These are phyloP conservation scores for Epichloe sibirici DNA, from an alignment of 2,329 filamentous ascomycete species.

Conservation along the genomic window DNA sequence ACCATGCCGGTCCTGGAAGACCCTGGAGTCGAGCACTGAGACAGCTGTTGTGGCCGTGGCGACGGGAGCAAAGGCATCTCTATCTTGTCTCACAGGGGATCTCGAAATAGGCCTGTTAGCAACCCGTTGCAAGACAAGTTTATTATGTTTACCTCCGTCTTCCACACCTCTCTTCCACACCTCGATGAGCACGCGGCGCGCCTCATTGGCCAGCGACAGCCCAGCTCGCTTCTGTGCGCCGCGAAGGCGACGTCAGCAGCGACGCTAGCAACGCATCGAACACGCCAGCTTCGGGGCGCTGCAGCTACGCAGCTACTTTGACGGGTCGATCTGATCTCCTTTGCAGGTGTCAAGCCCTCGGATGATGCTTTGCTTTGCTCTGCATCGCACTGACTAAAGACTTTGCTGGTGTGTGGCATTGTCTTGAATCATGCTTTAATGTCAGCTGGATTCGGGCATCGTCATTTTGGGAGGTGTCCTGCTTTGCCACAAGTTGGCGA, in stretches of 20 bases:
- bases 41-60: conserved; percentile 1
- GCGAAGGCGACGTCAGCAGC: not conserved
- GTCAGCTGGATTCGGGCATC: not conserved
- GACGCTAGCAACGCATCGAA: not conserved
- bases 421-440: not conserved
- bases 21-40: not conserved
- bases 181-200: not conserved
- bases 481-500: not conserved
- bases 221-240: not conserved
- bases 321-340: not conserved
- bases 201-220: not conserved
- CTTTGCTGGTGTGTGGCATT: not conserved
- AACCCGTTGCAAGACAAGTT: not conserved
- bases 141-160: not conserved
- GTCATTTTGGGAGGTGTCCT: not conserved
- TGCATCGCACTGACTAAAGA: too few species aligned
- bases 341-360: not conserved
- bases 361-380: too few species aligned
- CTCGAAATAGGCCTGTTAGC: not conserved
- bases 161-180: not conserved
- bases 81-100: not conserved
- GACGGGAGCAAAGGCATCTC: not conserved
- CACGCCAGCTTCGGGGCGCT: conserved; percentile 1
- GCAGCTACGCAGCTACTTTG: not conserved
- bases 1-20: not conserved